phyloP scores from a whole-genome alignment of 2,329 filamentous ascomycete species.

The Apiospora sp. region DNA sequence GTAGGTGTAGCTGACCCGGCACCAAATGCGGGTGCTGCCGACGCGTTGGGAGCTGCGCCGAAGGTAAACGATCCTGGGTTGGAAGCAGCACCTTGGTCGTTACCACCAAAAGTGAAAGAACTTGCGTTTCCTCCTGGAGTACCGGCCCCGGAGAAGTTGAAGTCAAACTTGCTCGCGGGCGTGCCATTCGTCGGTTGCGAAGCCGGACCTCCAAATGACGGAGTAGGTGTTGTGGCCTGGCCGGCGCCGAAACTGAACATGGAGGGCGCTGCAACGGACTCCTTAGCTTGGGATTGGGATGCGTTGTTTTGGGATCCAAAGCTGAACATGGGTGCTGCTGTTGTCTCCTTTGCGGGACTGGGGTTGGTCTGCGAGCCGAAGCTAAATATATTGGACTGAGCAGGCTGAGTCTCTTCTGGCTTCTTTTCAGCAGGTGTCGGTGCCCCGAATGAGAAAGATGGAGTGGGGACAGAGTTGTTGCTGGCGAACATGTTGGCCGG shows the following conservation, averaged over 20 bases:
- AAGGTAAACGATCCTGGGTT: slow-evolving; percentile 49
- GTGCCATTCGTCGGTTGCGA: slow-evolving; percentile 29
- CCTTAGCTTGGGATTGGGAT: slow-evolving; percentile 33
- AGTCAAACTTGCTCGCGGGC: slow-evolving; percentile 30
- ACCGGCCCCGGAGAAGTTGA: slow-evolving; percentile 39
- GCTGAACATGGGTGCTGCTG: slow-evolving; percentile 24
- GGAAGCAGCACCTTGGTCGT: slow-evolving; percentile 31
- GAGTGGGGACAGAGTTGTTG: slow-evolving; percentile 27
- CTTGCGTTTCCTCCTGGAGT: slow-evolving; percentile 28
- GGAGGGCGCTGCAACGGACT: slow-evolving; percentile 35
- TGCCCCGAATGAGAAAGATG: slow-evolving; percentile 28
- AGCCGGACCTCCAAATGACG: slow-evolving; percentile 26
- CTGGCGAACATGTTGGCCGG: slow-evolving; percentile 36
- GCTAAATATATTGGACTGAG: slow-evolving; percentile 25
- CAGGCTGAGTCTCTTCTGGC: neutral
- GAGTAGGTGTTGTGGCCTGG: slow-evolving; percentile 30
- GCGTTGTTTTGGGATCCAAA: slow-evolving; percentile 18
- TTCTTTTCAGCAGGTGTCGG: slow-evolving; percentile 32
- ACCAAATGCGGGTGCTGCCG: slow-evolving; percentile 35
- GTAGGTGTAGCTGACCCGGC: slow-evolving; percentile 32
- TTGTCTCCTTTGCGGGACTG: slow-evolving; percentile 45
- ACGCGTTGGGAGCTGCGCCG: slow-evolving; percentile 33
- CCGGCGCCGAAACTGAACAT: slow-evolving; percentile 46
- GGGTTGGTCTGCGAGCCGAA: slow-evolving; percentile 32
- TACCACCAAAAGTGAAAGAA: slow-evolving; percentile 38